Conservation (phyloP, 2,329 filamentous ascomycete species). For the Alternaria metachromatica region DNA sequence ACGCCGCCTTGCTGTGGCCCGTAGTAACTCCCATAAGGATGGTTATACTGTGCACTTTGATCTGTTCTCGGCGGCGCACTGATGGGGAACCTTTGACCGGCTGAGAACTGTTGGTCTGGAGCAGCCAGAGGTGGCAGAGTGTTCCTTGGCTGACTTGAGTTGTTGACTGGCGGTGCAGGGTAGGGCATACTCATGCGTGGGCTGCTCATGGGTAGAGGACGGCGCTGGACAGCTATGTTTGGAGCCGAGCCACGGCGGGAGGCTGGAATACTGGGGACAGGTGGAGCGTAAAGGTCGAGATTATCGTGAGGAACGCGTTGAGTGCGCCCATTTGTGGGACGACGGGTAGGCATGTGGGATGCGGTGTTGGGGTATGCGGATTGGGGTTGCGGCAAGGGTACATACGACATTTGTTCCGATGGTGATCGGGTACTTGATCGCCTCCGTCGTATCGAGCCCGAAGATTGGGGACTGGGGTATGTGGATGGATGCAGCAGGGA, state of each 20-base stretch:
- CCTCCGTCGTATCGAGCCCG: constrained; percentile 28
- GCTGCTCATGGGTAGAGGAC: constrained; percentile 11
- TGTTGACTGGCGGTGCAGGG: not conserved
- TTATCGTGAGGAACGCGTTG: constrained; percentile 27
- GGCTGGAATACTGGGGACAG: constrained; percentile 21
- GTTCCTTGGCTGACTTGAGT: constrained; percentile 3
- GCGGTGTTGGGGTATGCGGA: constrained; percentile 5
- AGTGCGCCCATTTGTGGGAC: constrained; percentile 18
- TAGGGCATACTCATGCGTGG: constrained; percentile 17
- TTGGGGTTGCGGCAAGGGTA: constrained; percentile 5
- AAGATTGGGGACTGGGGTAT: constrained; percentile 38
- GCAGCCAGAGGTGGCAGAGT: constrained; percentile 24
- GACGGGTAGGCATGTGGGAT: constrained; percentile 12
- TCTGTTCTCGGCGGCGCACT: constrained; percentile 27
- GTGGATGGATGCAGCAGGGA: constrained; percentile 45
- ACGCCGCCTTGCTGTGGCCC: not conserved
- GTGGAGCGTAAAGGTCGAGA: constrained; percentile 30
- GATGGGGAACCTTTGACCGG: constrained; percentile 13
- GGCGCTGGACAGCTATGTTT: constrained; percentile 18
- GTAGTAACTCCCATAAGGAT: not conserved
- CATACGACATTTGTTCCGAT: constrained; percentile 17
- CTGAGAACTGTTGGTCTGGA: not conserved
- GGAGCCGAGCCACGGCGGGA: constrained; percentile 38
- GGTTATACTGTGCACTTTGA: not conserved
- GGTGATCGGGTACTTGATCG: constrained; percentile 29